A percentile compares a stretch with the other conserved stretches of the same genome.
Conservation (phyloP, 768 basidiomycete species). For the Tricholoma terreum region DNA sequence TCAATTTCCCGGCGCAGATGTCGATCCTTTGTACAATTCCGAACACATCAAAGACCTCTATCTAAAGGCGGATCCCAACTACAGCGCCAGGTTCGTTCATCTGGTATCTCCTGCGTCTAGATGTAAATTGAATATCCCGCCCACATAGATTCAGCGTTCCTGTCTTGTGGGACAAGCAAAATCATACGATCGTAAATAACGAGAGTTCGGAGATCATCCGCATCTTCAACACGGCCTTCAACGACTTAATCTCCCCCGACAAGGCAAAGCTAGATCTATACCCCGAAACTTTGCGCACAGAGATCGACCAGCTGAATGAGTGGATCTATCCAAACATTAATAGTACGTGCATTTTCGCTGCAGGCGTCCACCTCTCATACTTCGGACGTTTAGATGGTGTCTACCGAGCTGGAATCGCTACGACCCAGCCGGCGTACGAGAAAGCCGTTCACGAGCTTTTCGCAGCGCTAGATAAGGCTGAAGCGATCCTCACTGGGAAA, state of each 20-base stretch:
- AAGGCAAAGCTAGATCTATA: constrained; percentile 71
- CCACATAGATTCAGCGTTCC: constrained; percentile 74
- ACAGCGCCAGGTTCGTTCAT: constrained; percentile 54
- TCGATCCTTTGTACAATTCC: constrained; percentile 66
- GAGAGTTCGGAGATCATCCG: constrained; percentile 94
- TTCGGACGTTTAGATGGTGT: constrained; percentile 60
- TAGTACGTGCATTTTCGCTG: constrained; percentile 44
- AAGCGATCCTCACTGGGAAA: constrained; percentile 73
- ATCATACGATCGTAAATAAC: constrained; percentile 87
- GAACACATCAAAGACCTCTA: constrained; percentile 84
- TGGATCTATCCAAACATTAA: constrained; percentile 86
- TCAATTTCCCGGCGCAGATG: constrained; percentile 64
- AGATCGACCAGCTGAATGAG: constrained; percentile 82
- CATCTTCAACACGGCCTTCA: constrained; percentile 84
- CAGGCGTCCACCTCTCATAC: neutral
- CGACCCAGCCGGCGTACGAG: constrained; percentile 74
- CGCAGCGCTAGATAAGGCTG: constrained; percentile 73
- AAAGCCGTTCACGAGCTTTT: constrained; percentile 71
- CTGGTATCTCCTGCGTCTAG: neutral
- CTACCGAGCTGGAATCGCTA: constrained; percentile 86
- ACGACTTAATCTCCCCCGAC: constrained; percentile 63
- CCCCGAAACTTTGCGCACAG: constrained; percentile 61
- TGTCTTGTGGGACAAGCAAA: constrained; percentile 89
- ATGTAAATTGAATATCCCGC: neutral
- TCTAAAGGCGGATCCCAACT: constrained; percentile 67